Evolutionary conservation across 768 basidiomycete species (phyloP), one percentile per base, ranked within the genome.

Genomic region (Dictyophora rubrovolvata): DNA sequence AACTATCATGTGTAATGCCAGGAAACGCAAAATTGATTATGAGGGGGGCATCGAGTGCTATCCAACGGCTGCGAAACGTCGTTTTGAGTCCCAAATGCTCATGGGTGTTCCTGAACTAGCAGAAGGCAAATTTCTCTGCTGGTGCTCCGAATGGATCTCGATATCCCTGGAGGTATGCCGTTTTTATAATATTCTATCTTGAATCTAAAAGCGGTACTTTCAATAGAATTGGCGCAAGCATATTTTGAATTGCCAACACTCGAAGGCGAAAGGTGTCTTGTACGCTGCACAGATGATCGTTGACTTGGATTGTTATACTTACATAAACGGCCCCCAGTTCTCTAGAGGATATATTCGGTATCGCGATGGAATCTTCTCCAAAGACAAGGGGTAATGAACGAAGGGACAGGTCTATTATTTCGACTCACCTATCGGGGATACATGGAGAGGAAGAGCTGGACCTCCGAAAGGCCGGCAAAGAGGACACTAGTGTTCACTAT

Each of bases 11-110:
- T 28, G 4, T 42, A 42, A 14, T 9, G 12, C n/a, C 42, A 42
- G 42, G 22, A 59, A 59, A n/a, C 57, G 57, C n/a, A 59, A 59
- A 21, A 48, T 47, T 6, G 33, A 59, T 36, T n/a, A 28, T 36
- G 37, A 51, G 14, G 57, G 51, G 28, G 57, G 11, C 12, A 59
- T 51, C 9, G 46, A 59, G 20, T 59, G 49, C 50, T 33, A 28
- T 21, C 50, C 55, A 22, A 16, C 55, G 9, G 37, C 55, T 6
- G 23, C n/a, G 20, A 59, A 59, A 22, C 57, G 48, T 59, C 48
- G 57, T 7, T 23, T 51, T 28, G 23, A 42, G 36, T 11, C 20
- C 16, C 57, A 18, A 22, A 36, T 23, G 6, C 23, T 48, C 12
- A 51, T 51, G 8, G 9, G 17, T 16, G 49, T 17, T 50, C 18